Conservation (phyloP, 495 filamentous ascomycete genomes). For the Aspergillus leporis region DNA sequence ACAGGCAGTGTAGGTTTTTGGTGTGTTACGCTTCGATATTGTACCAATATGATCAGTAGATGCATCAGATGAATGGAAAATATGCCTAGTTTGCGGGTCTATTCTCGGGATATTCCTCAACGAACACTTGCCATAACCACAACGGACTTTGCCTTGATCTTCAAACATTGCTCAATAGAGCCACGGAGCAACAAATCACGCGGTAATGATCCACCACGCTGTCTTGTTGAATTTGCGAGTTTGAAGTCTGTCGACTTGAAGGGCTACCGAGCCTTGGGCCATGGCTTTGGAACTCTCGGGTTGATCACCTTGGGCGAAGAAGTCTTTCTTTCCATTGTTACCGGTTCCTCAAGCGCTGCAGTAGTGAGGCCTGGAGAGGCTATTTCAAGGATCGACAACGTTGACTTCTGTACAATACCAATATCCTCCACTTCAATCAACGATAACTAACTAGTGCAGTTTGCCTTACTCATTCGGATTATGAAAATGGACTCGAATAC, state of each 20-base stretch:
- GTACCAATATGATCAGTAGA: neutral
- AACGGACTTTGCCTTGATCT: slow-evolving; percentile 74
- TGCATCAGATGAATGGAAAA: neutral
- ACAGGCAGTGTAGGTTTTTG: neutral
- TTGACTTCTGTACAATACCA: slow-evolving; percentile 72
- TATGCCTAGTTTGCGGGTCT: slow-evolving; percentile 45
- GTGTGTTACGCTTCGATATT: neutral
- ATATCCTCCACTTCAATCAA: neutral
- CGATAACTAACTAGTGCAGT: slow-evolving; percentile 43
- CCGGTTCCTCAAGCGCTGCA: slow-evolving; percentile 71
- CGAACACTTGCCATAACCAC: slow-evolving; percentile 84
- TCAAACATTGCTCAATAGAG: slow-evolving; percentile 68
- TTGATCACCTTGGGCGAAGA: slow-evolving; percentile 82
- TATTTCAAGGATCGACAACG: slow-evolving; percentile 79
- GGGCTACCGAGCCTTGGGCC: slow-evolving; percentile 72
- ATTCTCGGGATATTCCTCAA: slow-evolving; percentile 67
- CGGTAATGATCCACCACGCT: slow-evolving; percentile 59
- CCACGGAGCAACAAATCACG: slow-evolving; percentile 29
- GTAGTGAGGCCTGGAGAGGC: slow-evolving; percentile 83
- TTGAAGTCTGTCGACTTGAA: slow-evolving; percentile 64
- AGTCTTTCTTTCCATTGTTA: slow-evolving; percentile 92
- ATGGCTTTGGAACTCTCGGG: slow-evolving; percentile 87
- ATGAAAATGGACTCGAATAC: slow-evolving; percentile 69
- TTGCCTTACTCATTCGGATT: slow-evolving; percentile 81
- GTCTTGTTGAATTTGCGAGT: slow-evolving; percentile 83